Base-by-base conservation (phyloP, 805 yeast species). In the Wickerhamiella musiphila region DNA sequence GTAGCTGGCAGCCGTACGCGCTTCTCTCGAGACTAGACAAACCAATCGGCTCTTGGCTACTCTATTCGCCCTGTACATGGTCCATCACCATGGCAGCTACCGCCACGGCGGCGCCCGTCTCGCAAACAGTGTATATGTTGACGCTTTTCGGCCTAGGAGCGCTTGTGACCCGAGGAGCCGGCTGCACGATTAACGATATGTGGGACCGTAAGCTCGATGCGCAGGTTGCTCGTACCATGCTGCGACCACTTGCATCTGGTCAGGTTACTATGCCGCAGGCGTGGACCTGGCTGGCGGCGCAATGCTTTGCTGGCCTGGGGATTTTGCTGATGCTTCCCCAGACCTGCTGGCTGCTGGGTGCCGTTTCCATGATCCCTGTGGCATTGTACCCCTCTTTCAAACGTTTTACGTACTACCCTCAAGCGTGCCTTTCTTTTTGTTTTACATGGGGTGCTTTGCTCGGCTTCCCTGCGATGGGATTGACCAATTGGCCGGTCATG, bases 391-490 rank as follows among this genome's bases (percentile, higher is more conserved):
- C 99, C 1, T 59, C 86, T 29, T 90, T 90, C 60, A 90, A 90
- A 51, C 63, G 98, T 47, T 77, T 86, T 52, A 90, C 99, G 0
- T 82, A 86, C 52, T 90, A 86, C 52, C 99, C 99, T 11, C 99
- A 90, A 53, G 70, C 70, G 11, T 72, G 70, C 42, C 63, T 92
- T 9, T 68, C 92, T 23, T 62, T 76, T 8, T 78, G 93, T 47
- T 90, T 81, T 54, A 76, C 79, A 38, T 90, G 98, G 96, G 96
- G 93, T 23, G 81, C 93, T 11, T 49, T 90, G 24, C 56, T 90
- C 19, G 98, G 96, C 0, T 86, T 79, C 56, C 95, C 98, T 6
- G 96, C 96, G 2, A 79, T 90, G 70, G 93, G 92, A 0, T 70
- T 86, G 3, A 66, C 86, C 66, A 68, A 76, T 45, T 63, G 70